A percentile compares a stretch with the other conserved stretches of the same genome.
phyloP scores from a whole-genome alignment of 768 basidiomycete genomes.

The Mycena haematopus region DNA sequence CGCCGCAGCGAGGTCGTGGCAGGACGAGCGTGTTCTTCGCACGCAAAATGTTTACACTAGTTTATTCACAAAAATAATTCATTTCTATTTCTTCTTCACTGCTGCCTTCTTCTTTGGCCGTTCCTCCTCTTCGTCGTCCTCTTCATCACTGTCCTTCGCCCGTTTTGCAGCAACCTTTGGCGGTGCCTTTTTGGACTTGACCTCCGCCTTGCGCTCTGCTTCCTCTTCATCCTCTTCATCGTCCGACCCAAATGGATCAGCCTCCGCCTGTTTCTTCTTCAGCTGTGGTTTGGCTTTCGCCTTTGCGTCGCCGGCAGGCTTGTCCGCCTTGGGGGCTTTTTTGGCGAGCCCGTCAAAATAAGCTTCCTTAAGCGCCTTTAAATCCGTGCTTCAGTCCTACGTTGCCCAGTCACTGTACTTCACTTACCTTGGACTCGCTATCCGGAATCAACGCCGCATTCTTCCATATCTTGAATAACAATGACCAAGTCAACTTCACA shows the following conservation, averaged over 20 bases:
- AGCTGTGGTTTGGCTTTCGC: constrained; percentile 49
- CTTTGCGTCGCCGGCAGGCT: constrained; percentile 11
- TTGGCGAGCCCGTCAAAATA: constrained; percentile 56
- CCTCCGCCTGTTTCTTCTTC: constrained; percentile 55
- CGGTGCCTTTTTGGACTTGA: constrained; percentile 20
- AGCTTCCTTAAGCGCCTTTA: constrained; percentile 67
- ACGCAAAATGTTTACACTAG: neutral
- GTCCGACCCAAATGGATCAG: constrained; percentile 69
- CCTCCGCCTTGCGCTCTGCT: constrained; percentile 19
- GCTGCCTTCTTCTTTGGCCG: constrained; percentile 45
- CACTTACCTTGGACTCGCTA: constrained; percentile 59
- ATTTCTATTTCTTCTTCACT: neutral
- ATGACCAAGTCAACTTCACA: constrained; percentile 10
- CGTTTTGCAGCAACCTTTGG: constrained; percentile 31
- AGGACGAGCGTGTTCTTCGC: neutral
- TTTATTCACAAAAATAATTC: neutral
- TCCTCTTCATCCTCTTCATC: constrained; percentile 38
- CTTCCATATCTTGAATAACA: constrained; percentile 65
- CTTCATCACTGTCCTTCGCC: constrained; percentile 36
- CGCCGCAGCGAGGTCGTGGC: constrained; percentile 1
- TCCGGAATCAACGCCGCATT: constrained; percentile 63
- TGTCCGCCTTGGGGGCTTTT: constrained; percentile 1
- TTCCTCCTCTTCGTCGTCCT: constrained; percentile 38
- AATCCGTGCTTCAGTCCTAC: neutral
- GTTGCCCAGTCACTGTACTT: neutral